A percentile compares a stretch with the other conserved stretches of the same genome.
phyloP scores from a whole-genome alignment of 768 basidiomycete genomes.

The Tylopilus plumbeoviolaceoides region DNA sequence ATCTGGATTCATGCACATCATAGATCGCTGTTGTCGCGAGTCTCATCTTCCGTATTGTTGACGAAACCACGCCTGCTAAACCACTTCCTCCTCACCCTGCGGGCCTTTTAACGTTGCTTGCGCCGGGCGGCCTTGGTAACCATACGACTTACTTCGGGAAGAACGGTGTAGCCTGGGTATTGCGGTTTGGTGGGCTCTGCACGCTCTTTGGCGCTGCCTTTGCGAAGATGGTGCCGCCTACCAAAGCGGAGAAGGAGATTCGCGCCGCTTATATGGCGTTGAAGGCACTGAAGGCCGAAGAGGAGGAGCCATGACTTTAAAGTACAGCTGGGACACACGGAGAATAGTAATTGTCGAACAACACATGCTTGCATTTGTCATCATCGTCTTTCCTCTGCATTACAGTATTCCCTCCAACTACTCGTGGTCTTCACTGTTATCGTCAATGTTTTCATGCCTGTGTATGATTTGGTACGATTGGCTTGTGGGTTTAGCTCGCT shows the following conservation, averaged over 20 bases:
- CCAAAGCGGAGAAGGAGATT: conserved; percentile 90
- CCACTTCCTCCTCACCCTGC: conserved; percentile 31
- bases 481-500: background rate
- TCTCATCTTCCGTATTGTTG: conserved; percentile 78
- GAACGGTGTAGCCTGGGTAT: conserved; percentile 90
- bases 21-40: conserved; percentile 86
- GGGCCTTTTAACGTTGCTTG: conserved; percentile 21
- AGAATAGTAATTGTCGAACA: background rate
- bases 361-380: conserved; percentile 16
- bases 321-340: background rate
- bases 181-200: conserved; percentile 88
- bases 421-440: background rate
- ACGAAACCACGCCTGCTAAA: conserved; percentile 35
- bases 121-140: conserved; percentile 32
- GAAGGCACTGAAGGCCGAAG: conserved; percentile 66
- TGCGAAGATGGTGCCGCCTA: conserved; percentile 81
- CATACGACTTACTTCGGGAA: conserved; percentile 69
- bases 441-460: background rate
- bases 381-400: background rate
- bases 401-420: conserved; percentile 6
- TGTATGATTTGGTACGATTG: background rate
- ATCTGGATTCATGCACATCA: background rate
- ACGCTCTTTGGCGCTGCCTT: conserved; percentile 75
- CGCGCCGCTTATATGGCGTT: conserved; percentile 75
- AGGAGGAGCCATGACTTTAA: conserved; percentile 38